These are phyloP conservation scores for Hymenoscyphus occultus DNA, from an alignment of 2,329 filamentous ascomycete species.

Conservation along the genomic window DNA sequence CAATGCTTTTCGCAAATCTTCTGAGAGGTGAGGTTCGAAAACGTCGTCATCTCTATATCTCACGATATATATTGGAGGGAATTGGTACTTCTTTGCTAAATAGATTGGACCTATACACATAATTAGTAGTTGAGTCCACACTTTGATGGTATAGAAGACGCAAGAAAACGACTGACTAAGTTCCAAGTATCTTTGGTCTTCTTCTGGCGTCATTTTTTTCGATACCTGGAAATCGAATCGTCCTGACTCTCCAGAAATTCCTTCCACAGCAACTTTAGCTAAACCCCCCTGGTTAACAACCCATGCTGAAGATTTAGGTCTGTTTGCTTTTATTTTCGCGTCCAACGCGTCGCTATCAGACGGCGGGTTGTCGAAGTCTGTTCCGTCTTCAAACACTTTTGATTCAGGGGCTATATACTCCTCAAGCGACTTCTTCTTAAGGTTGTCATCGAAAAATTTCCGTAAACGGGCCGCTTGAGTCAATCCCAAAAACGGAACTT, in stretches of 20 bases:
- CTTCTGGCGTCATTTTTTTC: too few relatives aligned
- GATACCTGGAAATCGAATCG: too few relatives aligned
- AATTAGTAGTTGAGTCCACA: neutral
- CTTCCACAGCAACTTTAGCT: too few relatives aligned
- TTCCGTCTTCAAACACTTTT: neutral
- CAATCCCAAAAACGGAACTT: neutral
- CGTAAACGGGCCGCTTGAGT: accelerated
- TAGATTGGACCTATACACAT: neutral
- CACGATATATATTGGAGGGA: neutral
- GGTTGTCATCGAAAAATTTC: neutral
- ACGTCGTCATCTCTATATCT: neutral
- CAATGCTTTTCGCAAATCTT: neutral
- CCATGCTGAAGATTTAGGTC: neutral
- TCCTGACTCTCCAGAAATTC: too few relatives aligned
- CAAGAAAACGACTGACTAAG: neutral
- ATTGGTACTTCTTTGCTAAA: neutral
- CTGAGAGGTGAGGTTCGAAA: neutral
- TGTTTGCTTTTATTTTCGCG: neutral
- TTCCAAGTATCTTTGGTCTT: neutral
- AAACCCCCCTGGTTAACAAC: neutral
- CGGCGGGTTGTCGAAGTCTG: neutral
- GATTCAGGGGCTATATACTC: neutral
- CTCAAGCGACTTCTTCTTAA: neutral
- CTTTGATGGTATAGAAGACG: neutral
- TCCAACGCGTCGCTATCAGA: neutral